These are phyloP conservation scores for Physaria fendleri DNA, from an alignment of 345 rosid species.

Conservation along the genomic window DNA sequence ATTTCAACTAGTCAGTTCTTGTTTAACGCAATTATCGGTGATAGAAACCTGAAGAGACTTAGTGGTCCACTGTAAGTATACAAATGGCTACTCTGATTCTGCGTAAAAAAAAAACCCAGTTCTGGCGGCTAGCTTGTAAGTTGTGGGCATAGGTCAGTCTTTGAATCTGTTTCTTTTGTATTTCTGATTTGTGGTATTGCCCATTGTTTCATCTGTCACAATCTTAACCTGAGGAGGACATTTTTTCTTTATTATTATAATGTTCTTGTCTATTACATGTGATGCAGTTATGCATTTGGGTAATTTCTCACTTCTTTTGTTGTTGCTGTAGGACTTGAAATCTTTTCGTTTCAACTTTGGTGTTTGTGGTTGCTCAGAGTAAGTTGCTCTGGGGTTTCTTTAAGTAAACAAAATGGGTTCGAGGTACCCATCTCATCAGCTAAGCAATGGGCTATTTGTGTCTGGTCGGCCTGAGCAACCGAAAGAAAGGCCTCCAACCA, in stretches of 20 bases:
- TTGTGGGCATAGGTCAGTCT: slow-evolving; percentile 7
- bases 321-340: slow-evolving; percentile 13
- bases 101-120: background rate
- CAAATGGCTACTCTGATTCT: background rate
- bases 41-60: slow-evolving; percentile 9
- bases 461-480: slow-evolving; percentile 98
- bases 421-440: slow-evolving; percentile 95
- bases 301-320: slow-evolving; percentile 9
- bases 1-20: background rate
- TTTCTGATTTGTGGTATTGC: slow-evolving; percentile 4
- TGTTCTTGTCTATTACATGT: slow-evolving; percentile 15
- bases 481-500: slow-evolving; percentile 82
- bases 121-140: slow-evolving; percentile 10
- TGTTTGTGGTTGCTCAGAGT: background rate
- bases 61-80: slow-evolving; percentile 15
- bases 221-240: background rate
- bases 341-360: background rate
- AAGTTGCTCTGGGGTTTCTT: slow-evolving; percentile 13
- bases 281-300: slow-evolving; percentile 17
- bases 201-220: slow-evolving; percentile 20
- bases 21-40: background rate
- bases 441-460: slow-evolving; percentile 91
- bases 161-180: background rate
- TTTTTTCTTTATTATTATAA: slow-evolving; percentile 8
- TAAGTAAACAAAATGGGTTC: slow-evolving; percentile 69